Evolutionary conservation across 768 basidiomycete genomes (phyloP).

Genomic region (Suillus cothurnatus): DNA sequence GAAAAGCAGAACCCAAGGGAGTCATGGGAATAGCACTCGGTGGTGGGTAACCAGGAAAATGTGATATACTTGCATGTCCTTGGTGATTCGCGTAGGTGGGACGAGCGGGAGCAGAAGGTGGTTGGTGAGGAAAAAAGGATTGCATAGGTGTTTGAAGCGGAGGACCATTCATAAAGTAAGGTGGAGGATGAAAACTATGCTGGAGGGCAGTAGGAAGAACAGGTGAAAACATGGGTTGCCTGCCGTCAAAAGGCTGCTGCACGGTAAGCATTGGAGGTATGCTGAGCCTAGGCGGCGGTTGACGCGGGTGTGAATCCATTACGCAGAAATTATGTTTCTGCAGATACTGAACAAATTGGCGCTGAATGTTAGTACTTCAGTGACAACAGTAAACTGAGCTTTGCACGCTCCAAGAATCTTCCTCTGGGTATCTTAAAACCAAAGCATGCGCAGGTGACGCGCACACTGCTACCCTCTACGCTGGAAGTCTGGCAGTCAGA

Average conservation of each 20-base stretch:
- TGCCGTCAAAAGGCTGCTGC: slow-evolving; percentile 55
- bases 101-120: slow-evolving; percentile 52
- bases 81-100: slow-evolving; percentile 54
- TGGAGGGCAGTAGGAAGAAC: slow-evolving; percentile 62
- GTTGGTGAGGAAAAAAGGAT: slow-evolving; percentile 57
- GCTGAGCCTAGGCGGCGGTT: slow-evolving; percentile 57
- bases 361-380: not conserved
- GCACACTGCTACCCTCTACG: slow-evolving; percentile 1
- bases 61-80: slow-evolving; percentile 60
- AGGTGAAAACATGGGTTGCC: slow-evolving; percentile 63
- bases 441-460: slow-evolving; percentile 6
- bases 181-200: slow-evolving; percentile 56
- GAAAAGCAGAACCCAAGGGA: slow-evolving; percentile 59
- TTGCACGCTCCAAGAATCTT: slow-evolving; percentile 1
- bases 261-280: slow-evolving; percentile 55
- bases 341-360: slow-evolving; percentile 3
- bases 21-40: slow-evolving; percentile 59
- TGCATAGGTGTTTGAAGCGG: slow-evolving; percentile 77
- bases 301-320: slow-evolving; percentile 45
- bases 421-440: slow-evolving; percentile 3
- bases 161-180: slow-evolving; percentile 44
- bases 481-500: not conserved
- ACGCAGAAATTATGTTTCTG: slow-evolving; percentile 15
- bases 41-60: slow-evolving; percentile 62
- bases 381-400: slow-evolving; percentile 9